A percentile compares a stretch with the other conserved stretches of the same genome.
Evolutionary conservation across 208 protist species (phyloP).

Genomic region (Trypanosoma congolense): DNA sequence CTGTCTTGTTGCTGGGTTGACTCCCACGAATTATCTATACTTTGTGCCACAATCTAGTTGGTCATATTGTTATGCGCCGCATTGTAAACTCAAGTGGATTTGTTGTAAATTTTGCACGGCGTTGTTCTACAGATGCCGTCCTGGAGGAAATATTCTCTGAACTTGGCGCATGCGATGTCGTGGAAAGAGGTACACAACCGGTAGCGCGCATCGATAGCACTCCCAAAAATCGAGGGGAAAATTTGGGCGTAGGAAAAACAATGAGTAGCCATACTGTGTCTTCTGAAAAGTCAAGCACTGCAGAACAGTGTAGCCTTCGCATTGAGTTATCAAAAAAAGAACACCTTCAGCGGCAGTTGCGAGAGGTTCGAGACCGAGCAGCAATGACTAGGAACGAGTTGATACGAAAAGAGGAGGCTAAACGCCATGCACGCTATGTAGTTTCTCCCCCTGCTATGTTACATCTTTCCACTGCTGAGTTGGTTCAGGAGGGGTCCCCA

Average conservation of each 20-base stretch:
- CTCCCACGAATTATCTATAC: too few relatives aligned
- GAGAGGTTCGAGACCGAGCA: conserved; percentile 39
- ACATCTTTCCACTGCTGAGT: conserved; percentile 57
- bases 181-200: conserved; percentile 1
- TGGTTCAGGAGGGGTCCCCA: conserved; percentile 65
- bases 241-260: background rate
- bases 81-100: conserved; percentile 3
- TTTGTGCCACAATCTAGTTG: too few relatives aligned
- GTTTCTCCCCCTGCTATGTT: conserved; percentile 41
- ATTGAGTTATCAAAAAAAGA: conserved; percentile 21
- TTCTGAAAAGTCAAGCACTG: background rate
- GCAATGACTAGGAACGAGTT: conserved; percentile 27
- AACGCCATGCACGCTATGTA: conserved; percentile 28
- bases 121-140: conserved; percentile 15
- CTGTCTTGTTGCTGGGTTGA: too few relatives aligned
- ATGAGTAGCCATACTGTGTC: background rate
- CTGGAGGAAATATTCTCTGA: conserved; percentile 28
- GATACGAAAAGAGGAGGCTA: conserved; percentile 6
- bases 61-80: conserved; percentile 15
- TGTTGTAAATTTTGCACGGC: conserved; percentile 3
- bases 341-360: conserved; percentile 25
- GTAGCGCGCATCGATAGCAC: background rate
- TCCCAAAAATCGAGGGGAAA: conserved; percentile 1
- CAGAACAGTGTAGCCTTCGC: conserved; percentile 20
- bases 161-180: conserved; percentile 23